A percentile compares a stretch with the other conserved stretches of the same genome.
phyloP scores from a whole-genome alignment of 306 rosid species.

The Vigna unguiculata region DNA sequence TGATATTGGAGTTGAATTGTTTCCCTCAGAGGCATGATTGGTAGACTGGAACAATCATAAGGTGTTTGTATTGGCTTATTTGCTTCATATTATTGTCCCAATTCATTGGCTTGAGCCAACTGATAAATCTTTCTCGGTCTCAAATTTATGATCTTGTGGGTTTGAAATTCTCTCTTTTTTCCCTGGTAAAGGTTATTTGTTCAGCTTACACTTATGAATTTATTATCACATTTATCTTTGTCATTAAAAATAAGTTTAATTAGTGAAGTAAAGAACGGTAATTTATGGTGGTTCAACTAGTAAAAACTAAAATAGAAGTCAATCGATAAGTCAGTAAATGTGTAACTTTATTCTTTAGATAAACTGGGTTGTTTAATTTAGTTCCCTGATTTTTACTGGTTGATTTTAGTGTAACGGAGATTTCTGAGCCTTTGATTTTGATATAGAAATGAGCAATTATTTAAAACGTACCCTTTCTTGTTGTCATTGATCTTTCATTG shows the following conservation, averaged over 20 bases:
- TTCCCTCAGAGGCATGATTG: conserved; percentile 48
- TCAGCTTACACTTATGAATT: background rate
- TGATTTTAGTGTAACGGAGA: background rate
- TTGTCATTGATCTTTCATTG: background rate
- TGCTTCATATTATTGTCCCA: conserved; percentile 47
- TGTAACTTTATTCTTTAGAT: background rate
- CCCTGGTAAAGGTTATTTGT: background rate
- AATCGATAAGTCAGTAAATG: background rate
- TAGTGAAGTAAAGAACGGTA: background rate
- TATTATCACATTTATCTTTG: no score
- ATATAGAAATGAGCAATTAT: background rate
- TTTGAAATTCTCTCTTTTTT: background rate
- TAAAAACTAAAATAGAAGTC: background rate
- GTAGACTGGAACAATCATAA: conserved; percentile 50
- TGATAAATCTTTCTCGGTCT: conserved; percentile 22
- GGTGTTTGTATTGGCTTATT: conserved; percentile 51
- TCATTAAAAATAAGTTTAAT: background rate
- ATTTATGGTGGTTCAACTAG: background rate
- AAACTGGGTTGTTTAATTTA: background rate
- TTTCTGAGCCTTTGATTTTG: background rate
- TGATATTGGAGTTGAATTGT: conserved; percentile 56
- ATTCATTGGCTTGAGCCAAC: conserved; percentile 50
- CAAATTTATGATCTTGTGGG: conserved; percentile 16
- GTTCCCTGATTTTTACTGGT: background rate
- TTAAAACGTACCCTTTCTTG: background rate